Conservation (phyloP, 2,329 filamentous ascomycete genomes). For the Fusarium sp. region DNA sequence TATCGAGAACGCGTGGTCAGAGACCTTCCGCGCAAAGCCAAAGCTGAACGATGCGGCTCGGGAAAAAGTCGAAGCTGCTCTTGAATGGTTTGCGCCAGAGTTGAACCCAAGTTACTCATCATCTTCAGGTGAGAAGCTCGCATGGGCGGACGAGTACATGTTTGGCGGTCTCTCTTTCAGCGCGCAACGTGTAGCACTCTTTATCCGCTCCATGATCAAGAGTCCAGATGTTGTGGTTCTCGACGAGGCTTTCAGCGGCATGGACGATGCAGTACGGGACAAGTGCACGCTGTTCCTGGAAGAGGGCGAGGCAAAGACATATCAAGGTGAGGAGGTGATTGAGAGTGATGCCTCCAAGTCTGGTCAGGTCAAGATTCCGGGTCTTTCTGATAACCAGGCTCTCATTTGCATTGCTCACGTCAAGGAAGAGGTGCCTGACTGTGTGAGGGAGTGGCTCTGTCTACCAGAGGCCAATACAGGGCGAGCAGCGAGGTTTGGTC, state of each 20-base stretch:
- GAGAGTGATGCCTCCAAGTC: constrained; percentile 56
- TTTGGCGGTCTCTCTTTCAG: constrained; percentile 82
- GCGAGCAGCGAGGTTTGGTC: constrained; percentile 67
- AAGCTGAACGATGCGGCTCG: constrained; percentile 65
- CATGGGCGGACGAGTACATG: constrained; percentile 71
- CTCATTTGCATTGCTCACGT: constrained; percentile 93
- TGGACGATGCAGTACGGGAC: constrained; percentile 82
- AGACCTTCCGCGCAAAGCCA: constrained; percentile 80
- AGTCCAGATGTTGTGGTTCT: constrained; percentile 81
- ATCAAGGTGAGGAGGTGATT: constrained; percentile 50
- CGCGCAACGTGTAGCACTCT: constrained; percentile 83
- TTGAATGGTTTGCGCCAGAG: constrained; percentile 80
- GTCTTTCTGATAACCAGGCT: constrained; percentile 75
- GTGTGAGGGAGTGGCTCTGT: constrained; percentile 84
- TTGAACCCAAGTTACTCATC: constrained; percentile 64
- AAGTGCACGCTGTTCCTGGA: constrained; percentile 85
- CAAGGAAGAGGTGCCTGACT: constrained; percentile 86
- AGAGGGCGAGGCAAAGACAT: constrained; percentile 62
- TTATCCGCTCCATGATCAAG: constrained; percentile 82
- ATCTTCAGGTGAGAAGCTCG: constrained; percentile 44
- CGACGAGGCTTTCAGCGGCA: constrained; percentile 87
- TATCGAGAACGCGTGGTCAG: constrained; percentile 87
- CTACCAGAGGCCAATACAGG: constrained; percentile 77
- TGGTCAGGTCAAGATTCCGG: constrained; percentile 61
- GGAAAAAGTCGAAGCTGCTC: constrained; percentile 69